A percentile compares a stretch with the other conserved stretches of the same genome.
Evolutionary conservation across 345 rosid genomes (phyloP).

Genomic region (Salix suchowensis): DNA sequence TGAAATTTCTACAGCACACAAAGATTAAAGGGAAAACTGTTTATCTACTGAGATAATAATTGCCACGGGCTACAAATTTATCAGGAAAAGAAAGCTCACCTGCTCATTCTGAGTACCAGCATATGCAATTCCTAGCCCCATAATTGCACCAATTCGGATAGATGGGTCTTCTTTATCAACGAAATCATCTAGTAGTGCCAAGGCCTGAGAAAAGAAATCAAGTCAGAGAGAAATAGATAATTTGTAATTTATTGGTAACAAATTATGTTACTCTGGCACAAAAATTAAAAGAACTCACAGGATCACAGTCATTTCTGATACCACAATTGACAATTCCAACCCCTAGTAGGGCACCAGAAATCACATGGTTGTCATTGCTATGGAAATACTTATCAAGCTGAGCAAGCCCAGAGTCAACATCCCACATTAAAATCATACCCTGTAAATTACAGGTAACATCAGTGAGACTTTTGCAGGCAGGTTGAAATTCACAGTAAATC

Average conservation of each 20-base stretch:
- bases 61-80: neutral
- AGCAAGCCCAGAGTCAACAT: slow-evolving; percentile 84
- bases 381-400: slow-evolving; percentile 90
- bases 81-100: slow-evolving; percentile 27
- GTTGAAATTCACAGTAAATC: neutral
- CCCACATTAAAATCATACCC: slow-evolving; percentile 96
- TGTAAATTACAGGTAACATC: slow-evolving; percentile 19
- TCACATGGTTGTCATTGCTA: slow-evolving; percentile 67
- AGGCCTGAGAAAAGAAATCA: slow-evolving; percentile 48
- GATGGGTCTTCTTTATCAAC: slow-evolving; percentile 70
- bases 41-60: neutral
- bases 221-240: slow-evolving; percentile 12
- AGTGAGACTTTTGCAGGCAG: slow-evolving; percentile 1
- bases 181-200: slow-evolving; percentile 75
- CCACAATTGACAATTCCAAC: slow-evolving; percentile 90
- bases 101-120: slow-evolving; percentile 83
- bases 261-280: neutral
- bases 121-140: slow-evolving; percentile 93
- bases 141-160: slow-evolving; percentile 83
- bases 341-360: slow-evolving; percentile 87
- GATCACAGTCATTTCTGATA: slow-evolving; percentile 80
- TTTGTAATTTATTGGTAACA: neutral
- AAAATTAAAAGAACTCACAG: slow-evolving; percentile 47
- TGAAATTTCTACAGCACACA: neutral
- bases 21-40: neutral